Percentiles rank a stretch among this genome's conserved stretches.
Evolutionary conservation across 768 basidiomycete species (phyloP).

Genomic region (Strobilomyces dryophilus): DNA sequence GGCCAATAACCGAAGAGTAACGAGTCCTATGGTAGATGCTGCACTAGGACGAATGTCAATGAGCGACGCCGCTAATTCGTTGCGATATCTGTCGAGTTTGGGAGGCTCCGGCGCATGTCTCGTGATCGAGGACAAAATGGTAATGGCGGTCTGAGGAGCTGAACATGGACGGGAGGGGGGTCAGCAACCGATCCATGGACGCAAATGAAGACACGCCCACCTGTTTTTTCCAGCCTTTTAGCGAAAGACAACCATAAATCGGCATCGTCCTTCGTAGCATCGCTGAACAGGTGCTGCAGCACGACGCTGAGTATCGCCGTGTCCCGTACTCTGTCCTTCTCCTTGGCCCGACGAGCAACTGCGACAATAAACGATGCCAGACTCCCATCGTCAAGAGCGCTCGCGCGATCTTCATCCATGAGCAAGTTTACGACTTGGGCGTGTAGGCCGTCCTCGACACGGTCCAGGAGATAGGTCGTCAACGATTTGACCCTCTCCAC

Average conservation of each 20-base stretch:
- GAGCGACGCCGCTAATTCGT: conserved; percentile 83
- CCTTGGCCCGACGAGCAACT: conserved; percentile 28
- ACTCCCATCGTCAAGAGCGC: conserved; percentile 15
- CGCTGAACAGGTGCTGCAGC: conserved; percentile 55
- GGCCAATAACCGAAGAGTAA: conserved; percentile 61
- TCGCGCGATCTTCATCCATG: conserved; percentile 23
- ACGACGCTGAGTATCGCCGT: conserved; percentile 57
- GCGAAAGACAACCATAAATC: conserved; percentile 77
- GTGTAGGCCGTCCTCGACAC: conserved; percentile 51
- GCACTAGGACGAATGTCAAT: conserved; percentile 59
- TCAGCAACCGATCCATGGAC: not conserved
- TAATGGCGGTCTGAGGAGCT: conserved; percentile 72
- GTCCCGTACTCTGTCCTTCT: conserved; percentile 48
- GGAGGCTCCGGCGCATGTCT: conserved; percentile 62
- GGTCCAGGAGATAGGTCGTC: conserved; percentile 56
- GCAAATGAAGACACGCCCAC: conserved; percentile 37
- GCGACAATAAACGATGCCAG: conserved; percentile 30
- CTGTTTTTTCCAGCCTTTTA: conserved; percentile 54
- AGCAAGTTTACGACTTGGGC: conserved; percentile 35
- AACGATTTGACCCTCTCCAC: conserved; percentile 47
- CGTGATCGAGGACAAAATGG: conserved; percentile 60
- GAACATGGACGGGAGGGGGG: not conserved
- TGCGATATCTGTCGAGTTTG: conserved; percentile 75
- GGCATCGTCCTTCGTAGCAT: conserved; percentile 58
- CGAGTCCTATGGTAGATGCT: conserved; percentile 67